Percentiles rank a stretch among this genome's conserved stretches.
These are phyloP conservation scores for Trichoderma citrinoviride DNA, from an alignment of 2,329 filamentous ascomycete genomes.

Conservation along the genomic window DNA sequence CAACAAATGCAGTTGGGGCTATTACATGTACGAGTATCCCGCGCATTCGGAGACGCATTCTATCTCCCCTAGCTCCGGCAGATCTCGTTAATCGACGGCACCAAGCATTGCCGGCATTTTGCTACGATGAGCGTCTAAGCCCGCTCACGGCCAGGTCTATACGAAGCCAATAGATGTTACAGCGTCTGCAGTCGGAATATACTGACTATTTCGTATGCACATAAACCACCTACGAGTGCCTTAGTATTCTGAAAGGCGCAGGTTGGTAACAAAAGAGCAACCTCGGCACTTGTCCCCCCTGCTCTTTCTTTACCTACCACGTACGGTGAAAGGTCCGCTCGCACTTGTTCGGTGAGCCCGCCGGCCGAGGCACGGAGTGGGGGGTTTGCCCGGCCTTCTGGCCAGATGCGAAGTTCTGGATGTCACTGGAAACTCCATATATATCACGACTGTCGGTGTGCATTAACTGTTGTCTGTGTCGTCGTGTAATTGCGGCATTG, in stretches of 20 bases:
- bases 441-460: neutral
- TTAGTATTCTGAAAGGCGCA: neutral
- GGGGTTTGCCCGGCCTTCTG: neutral
- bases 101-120: neutral
- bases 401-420: neutral
- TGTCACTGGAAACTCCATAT: neutral
- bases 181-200: too few relatives aligned
- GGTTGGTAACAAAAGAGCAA: neutral
- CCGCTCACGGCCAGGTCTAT: too few relatives aligned
- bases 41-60: neutral
- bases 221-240: too few relatives aligned
- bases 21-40: neutral
- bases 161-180: too few relatives aligned
- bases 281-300: neutral
- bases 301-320: too few relatives aligned
- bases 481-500: too few relatives aligned
- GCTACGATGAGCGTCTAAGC: too few relatives aligned
- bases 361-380: conserved; percentile 13
- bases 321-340: neutral
- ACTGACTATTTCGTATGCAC: too few relatives aligned
- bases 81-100: neutral
- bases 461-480: too few relatives aligned
- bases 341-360: neutral
- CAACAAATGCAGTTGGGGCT: neutral
- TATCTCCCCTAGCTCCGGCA: neutral